Percentiles rank a stretch among this genome's conserved stretches.
Evolutionary conservation across 495 filamentous ascomycete species (phyloP).

Genomic region (Hypoxylon fragiforme): DNA sequence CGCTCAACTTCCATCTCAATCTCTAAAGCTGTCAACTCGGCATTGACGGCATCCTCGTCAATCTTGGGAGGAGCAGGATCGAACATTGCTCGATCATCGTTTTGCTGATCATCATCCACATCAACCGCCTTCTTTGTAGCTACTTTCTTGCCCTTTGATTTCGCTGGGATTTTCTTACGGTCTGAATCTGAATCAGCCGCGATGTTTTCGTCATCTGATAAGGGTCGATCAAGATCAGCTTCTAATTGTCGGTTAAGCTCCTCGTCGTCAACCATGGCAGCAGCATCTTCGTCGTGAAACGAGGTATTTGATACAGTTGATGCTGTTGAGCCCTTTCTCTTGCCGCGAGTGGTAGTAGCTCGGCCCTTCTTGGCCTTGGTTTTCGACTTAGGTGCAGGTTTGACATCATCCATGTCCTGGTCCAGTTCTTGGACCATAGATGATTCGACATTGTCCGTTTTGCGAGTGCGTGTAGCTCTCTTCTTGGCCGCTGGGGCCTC

Average conservation of each 20-base stretch:
- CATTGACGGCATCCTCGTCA: slow-evolving; percentile 51
- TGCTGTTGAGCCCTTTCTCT: slow-evolving; percentile 57
- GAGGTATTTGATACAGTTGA: slow-evolving; percentile 42
- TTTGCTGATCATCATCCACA: slow-evolving; percentile 13
- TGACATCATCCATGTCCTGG: slow-evolving; percentile 40
- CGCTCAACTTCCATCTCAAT: slow-evolving; percentile 45
- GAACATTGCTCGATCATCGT: slow-evolving; percentile 51
- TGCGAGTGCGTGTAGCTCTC: slow-evolving; percentile 60
- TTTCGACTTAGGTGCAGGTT: slow-evolving; percentile 24
- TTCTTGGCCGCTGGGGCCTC: slow-evolving; percentile 66
- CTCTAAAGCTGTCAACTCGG: slow-evolving; percentile 49
- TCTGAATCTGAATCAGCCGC: slow-evolving; percentile 43
- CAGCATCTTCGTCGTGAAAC: slow-evolving; percentile 43
- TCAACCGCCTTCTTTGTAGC: slow-evolving; percentile 13
- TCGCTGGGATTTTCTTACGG: slow-evolving; percentile 35
- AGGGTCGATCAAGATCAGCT: slow-evolving; percentile 63
- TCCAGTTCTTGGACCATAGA: slow-evolving; percentile 35
- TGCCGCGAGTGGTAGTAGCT: slow-evolving; percentile 43
- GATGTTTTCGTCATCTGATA: slow-evolving; percentile 59
- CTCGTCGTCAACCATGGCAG: slow-evolving; percentile 57
- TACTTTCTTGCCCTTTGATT: slow-evolving; percentile 43
- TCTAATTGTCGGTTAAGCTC: slow-evolving; percentile 71
- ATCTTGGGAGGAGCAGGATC: slow-evolving; percentile 44
- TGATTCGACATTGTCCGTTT: slow-evolving; percentile 28
- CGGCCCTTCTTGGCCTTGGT: slow-evolving; percentile 41